Percentiles rank a stretch among this genome's conserved stretches.
phyloP scores from a whole-genome alignment of 164 flowering plant genomes.

The Vitis rotundifolia region DNA sequence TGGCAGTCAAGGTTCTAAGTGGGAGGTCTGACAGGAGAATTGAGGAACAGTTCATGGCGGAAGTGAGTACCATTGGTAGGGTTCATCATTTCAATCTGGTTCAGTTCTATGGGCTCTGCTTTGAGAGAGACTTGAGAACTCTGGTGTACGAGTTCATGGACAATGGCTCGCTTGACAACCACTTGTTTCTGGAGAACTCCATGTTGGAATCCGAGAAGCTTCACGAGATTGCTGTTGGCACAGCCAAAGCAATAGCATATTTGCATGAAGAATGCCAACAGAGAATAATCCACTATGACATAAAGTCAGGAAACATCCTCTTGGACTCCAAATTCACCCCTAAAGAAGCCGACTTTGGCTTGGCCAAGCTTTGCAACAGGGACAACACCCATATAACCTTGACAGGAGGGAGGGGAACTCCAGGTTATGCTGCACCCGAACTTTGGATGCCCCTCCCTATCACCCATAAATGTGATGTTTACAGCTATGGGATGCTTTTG shows the following conservation, averaged over 20 bases:
- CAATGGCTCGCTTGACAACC: constrained; percentile 28
- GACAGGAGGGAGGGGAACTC: neutral
- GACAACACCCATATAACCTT: neutral
- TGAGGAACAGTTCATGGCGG: constrained; percentile 8
- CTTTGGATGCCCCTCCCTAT: neutral
- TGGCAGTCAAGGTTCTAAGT: constrained; percentile 14
- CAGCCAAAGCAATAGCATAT: constrained; percentile 6
- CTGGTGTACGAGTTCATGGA: neutral
- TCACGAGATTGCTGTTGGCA: constrained; percentile 6
- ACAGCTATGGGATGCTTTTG: constrained; percentile 12
- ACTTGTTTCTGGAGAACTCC: constrained; percentile 14
- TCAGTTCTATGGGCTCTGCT: neutral
- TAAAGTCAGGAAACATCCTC: constrained; percentile 15
- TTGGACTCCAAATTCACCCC: too few species aligned
- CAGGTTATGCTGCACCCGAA: constrained; percentile 9
- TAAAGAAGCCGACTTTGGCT: too few species aligned
- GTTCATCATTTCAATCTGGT: constrained; percentile 32
- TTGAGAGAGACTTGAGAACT: too few species aligned
- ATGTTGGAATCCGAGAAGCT: constrained; percentile 15
- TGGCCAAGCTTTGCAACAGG: too few species aligned
- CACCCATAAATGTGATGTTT: constrained; percentile 11
- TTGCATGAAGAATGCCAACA: constrained; percentile 27
- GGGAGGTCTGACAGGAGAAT: neutral
- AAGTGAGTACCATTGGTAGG: constrained; percentile 24
- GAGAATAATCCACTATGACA: constrained; percentile 31